phyloP scores from a whole-genome alignment of 1,139 yeast genomes.

The Arxiozyma heterogenica region DNA sequence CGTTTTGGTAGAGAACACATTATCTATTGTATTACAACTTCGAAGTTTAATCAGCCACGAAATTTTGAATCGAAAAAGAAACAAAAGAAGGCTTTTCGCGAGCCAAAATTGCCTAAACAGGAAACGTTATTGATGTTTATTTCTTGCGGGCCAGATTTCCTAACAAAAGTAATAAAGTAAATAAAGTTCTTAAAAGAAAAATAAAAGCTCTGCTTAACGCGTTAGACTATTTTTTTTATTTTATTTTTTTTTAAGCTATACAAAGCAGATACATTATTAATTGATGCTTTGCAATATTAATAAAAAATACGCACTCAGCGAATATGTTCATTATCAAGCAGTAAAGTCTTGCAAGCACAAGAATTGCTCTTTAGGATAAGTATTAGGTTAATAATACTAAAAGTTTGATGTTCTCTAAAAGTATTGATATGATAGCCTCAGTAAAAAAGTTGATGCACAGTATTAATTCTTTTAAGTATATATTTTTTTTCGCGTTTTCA shows the following conservation, averaged over 20 bases:
- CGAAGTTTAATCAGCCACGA: not conserved
- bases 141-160: not conserved
- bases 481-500: no score
- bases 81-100: not conserved
- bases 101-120: not conserved
- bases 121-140: not conserved
- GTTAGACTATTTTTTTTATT: no score
- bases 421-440: no score
- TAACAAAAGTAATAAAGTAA: no score
- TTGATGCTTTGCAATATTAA: no score
- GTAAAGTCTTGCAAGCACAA: not conserved
- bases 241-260: no score
- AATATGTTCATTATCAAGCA: no score
- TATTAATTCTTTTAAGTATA: no score
- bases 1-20: not conserved
- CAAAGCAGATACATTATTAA: no score
- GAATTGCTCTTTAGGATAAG: not conserved
- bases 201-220: not conserved
- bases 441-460: no score
- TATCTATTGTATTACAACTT: not conserved
- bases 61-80: not conserved
- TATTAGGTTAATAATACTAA: not conserved
- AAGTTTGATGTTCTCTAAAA: not conserved
- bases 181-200: no score
- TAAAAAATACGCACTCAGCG: no score